These are phyloP conservation scores for Amylostereum areolatum DNA, from an alignment of 1,284 basidiomycete genomes.

Conservation along the genomic window DNA sequence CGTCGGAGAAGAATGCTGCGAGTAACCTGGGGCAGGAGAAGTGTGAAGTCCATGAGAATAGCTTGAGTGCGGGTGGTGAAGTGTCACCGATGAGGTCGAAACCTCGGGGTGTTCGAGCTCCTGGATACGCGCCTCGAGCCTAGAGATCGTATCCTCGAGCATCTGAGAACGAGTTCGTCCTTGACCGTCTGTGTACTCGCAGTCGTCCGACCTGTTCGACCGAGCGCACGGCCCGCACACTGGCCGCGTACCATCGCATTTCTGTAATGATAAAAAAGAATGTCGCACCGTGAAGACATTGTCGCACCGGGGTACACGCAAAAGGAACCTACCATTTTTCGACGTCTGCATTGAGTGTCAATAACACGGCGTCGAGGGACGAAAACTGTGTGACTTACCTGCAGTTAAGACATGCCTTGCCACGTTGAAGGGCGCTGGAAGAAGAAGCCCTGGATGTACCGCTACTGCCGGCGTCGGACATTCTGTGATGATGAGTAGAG, in stretches of 20 bases:
- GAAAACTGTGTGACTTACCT: conserved; percentile 9
- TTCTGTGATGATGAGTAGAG: too few species aligned
- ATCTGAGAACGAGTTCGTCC: conserved; percentile 28
- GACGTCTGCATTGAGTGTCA: conserved; percentile 20
- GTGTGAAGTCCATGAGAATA: neutral
- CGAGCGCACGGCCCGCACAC: conserved; percentile 30
- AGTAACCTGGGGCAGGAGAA: neutral
- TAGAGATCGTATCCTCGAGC: conserved; percentile 31
- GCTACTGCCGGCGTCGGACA: neutral
- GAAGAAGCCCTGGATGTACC: neutral
- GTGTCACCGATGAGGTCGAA: conserved; percentile 17
- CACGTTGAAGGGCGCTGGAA: conserved; percentile 17
- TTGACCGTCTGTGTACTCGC: conserved; percentile 33
- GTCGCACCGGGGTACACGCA: neutral
- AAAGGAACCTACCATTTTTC: conserved; percentile 28
- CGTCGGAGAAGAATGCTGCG: neutral
- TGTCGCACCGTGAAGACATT: neutral
- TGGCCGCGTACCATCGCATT: conserved; percentile 34
- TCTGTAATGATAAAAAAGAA: conserved; percentile 18
- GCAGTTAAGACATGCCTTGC: conserved; percentile 21
- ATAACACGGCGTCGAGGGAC: neutral
- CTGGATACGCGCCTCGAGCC: conserved; percentile 27
- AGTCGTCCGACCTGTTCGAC: conserved; percentile 30
- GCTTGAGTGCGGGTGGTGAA: conserved; percentile 25
- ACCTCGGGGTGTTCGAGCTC: conserved; percentile 29